phyloP scores from a whole-genome alignment of 352 stramenopile species.

The Phytophthora macrochlamydospora region DNA sequence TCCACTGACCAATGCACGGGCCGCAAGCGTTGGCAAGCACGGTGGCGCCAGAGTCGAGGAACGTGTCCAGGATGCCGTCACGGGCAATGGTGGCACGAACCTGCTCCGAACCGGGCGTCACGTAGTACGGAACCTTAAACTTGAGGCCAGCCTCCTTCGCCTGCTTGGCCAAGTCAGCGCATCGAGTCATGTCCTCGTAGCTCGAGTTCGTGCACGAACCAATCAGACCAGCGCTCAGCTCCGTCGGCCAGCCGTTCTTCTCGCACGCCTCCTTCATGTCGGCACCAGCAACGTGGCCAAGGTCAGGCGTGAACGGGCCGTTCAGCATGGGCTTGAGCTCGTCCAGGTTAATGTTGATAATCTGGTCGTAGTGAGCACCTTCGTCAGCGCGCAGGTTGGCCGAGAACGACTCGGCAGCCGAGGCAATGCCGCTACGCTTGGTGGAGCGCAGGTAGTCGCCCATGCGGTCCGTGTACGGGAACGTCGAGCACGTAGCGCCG shows the following conservation, averaged over 20 bases:
- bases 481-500: slow-evolving; percentile 93
- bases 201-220: slow-evolving; percentile 95
- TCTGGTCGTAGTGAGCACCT: slow-evolving; percentile 92
- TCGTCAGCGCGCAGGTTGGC: slow-evolving; percentile 90
- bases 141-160: slow-evolving; percentile 83
- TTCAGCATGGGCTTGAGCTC: slow-evolving; percentile 91
- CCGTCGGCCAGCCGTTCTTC: slow-evolving; percentile 91
- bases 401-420: slow-evolving; percentile 86
- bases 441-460: slow-evolving; percentile 92
- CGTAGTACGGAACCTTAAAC: slow-evolving; percentile 93
- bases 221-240: slow-evolving; percentile 92
- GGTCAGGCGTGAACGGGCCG: slow-evolving; percentile 93
- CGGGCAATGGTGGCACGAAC: slow-evolving; percentile 91
- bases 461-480: slow-evolving; percentile 94
- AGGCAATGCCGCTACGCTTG: slow-evolving; percentile 88
- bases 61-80: slow-evolving; percentile 91
- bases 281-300: slow-evolving; percentile 81
- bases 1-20: slow-evolving; percentile 95
- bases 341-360: slow-evolving; percentile 94
- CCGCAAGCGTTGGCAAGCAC: slow-evolving; percentile 93
- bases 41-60: slow-evolving; percentile 87
- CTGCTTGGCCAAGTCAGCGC: slow-evolving; percentile 89
- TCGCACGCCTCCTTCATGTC: slow-evolving; percentile 71
- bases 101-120: slow-evolving; percentile 93
- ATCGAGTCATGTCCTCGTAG: slow-evolving; percentile 94